Conservation (phyloP, 352 stramenopile species). For the Pilasporangium apinafurcum region DNA sequence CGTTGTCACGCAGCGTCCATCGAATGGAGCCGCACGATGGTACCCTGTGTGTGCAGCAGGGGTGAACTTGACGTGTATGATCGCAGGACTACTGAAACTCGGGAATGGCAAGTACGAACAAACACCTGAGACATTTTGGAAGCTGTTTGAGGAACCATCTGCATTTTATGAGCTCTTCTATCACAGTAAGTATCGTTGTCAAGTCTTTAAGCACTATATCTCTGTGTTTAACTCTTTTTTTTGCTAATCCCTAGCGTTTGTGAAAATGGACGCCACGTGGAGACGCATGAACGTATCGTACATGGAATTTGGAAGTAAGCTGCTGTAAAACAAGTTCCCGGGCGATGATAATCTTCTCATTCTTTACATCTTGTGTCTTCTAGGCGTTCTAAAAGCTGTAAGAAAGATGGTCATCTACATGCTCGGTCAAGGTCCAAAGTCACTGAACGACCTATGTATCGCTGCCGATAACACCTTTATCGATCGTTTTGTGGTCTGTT, state of each 20-base stretch:
- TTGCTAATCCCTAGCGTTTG: conserved; percentile 30
- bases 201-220: not conserved
- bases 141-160: conserved; percentile 77
- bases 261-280: conserved; percentile 84
- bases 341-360: not conserved
- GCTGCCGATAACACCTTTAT: conserved; percentile 57
- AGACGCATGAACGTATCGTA: conserved; percentile 74
- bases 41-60: conserved; percentile 78
- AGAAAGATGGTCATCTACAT: conserved; percentile 52
- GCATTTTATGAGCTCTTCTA: conserved; percentile 82
- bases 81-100: conserved; percentile 60
- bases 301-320: conserved; percentile 82
- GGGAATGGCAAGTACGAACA: conserved; percentile 51
- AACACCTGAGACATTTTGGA: conserved; percentile 43
- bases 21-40: conserved; percentile 47
- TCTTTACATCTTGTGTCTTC: conserved; percentile 1
- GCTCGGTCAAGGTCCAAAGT: conserved; percentile 41
- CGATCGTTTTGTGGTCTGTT: conserved; percentile 60
- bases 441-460: conserved; percentile 43
- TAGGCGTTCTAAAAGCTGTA: conserved; percentile 74
- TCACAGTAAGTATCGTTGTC: conserved; percentile 15
- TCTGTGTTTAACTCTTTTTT: not conserved
- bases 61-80: conserved; percentile 82
- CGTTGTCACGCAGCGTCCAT: conserved; percentile 37
- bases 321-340: not conserved